phyloP scores from a whole-genome alignment of 441 rosid genomes.

The Gossypium gossypioides region DNA sequence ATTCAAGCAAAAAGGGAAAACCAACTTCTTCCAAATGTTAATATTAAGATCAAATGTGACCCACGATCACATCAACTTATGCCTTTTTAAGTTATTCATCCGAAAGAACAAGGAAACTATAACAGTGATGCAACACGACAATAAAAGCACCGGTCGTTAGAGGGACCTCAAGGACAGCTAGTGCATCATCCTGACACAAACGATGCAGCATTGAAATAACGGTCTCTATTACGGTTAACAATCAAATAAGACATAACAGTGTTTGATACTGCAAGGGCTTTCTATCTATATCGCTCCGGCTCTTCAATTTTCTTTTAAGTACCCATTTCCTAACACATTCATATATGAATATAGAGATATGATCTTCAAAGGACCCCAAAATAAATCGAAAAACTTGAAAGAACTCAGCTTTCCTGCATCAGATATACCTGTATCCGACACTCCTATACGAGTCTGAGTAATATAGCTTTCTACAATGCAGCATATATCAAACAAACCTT shows the following conservation, averaged over 20 bases:
- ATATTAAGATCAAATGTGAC: not conserved
- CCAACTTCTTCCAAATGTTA: not conserved
- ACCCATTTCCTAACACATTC: not conserved
- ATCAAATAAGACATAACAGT: not conserved
- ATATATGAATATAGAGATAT: not conserved
- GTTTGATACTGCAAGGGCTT: not conserved
- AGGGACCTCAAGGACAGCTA: not conserved
- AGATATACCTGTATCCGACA: not conserved
- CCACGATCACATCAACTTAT: not conserved
- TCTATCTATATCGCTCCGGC: not conserved
- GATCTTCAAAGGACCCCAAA: not conserved
- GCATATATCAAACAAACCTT: not conserved
- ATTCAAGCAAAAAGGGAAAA: not conserved
- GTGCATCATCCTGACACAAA: not conserved
- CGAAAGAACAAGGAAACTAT: slow-evolving; percentile 1
- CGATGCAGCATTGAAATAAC: not conserved
- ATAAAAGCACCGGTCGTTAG: not conserved
- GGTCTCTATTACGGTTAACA: not conserved
- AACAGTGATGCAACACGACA: not conserved
- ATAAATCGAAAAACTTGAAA: not conserved
- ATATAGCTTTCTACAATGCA: not conserved
- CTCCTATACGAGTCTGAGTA: not conserved
- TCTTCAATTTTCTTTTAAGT: not conserved
- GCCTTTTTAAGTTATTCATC: not conserved
- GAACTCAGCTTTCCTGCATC: not conserved